Conservation (phyloP, 208 protist genomes). For the Leishmania mexicana region DNA sequence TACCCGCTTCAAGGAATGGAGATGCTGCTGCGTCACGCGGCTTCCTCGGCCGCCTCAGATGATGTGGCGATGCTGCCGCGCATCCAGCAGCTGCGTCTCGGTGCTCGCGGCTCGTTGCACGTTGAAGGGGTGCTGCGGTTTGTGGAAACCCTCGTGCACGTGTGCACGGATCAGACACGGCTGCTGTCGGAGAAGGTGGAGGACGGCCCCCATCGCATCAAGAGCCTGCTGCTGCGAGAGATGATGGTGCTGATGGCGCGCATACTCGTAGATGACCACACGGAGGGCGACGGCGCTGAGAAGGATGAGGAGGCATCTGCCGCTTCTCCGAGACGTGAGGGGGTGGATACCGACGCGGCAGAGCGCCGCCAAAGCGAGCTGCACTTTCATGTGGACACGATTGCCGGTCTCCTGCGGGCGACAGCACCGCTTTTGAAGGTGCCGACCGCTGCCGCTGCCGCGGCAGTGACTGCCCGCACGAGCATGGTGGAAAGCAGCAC, state of each 20-base stretch:
- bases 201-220: conserved; percentile 47
- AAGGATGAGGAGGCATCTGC: conserved; percentile 10
- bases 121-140: conserved; percentile 46
- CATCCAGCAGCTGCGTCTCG: conserved; percentile 22
- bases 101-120: conserved; percentile 26
- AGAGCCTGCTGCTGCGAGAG: conserved; percentile 48
- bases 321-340: background rate
- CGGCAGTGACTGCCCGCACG: conserved; percentile 7
- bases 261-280: conserved; percentile 44
- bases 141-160: conserved; percentile 43
- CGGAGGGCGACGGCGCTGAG: conserved; percentile 12
- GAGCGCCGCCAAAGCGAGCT: conserved; percentile 22
- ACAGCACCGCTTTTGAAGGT: conserved; percentile 70
- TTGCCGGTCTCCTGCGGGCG: conserved; percentile 69
- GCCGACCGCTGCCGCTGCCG: conserved; percentile 7
- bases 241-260: conserved; percentile 77
- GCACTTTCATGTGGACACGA: conserved; percentile 63
- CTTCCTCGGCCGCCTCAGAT: conserved; percentile 19
- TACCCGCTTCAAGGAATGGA: conserved; percentile 63
- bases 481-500: conserved; percentile 8
- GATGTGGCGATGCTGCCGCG: conserved; percentile 35
- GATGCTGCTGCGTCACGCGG: conserved; percentile 40
- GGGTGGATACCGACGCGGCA: background rate
- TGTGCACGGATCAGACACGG: conserved; percentile 60
- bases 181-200: conserved; percentile 65